Evolutionary conservation across 768 basidiomycete species (phyloP).

Genomic region (Vararia minispora): DNA sequence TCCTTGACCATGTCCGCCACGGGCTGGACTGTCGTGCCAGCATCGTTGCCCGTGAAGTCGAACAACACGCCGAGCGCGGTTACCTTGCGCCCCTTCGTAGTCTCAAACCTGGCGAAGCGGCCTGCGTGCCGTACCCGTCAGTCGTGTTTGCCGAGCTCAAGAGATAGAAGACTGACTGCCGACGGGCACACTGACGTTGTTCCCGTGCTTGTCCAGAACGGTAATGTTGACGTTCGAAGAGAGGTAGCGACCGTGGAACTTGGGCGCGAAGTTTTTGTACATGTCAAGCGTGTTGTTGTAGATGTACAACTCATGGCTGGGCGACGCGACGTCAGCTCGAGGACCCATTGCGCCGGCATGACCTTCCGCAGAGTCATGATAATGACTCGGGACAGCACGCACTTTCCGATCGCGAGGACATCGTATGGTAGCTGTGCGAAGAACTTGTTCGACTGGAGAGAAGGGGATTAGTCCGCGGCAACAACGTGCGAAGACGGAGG

Average conservation of each 20-base stretch:
- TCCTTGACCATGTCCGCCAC: conserved; percentile 73
- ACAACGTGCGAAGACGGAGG: not conserved
- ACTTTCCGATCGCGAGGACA: conserved; percentile 78
- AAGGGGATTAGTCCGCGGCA: not conserved
- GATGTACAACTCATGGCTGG: conserved; percentile 73
- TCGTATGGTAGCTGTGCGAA: conserved; percentile 70
- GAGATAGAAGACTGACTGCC: conserved; percentile 29
- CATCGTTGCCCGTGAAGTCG: conserved; percentile 62
- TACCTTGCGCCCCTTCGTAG: conserved; percentile 62
- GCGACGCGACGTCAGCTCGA: not conserved
- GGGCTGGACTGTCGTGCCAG: conserved; percentile 64
- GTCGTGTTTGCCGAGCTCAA: too few relatives aligned
- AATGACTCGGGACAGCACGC: conserved; percentile 24
- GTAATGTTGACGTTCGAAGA: conserved; percentile 86
- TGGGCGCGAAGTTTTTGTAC: conserved; percentile 57
- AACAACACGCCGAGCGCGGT: conserved; percentile 75
- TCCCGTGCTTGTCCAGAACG: conserved; percentile 29
- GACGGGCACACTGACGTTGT: conserved; percentile 29
- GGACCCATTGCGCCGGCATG: not conserved
- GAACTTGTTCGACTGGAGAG: conserved; percentile 57
- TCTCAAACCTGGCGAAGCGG: conserved; percentile 63
- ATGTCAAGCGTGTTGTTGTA: conserved; percentile 60
- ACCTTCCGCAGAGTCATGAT: not conserved
- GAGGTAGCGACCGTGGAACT: conserved; percentile 62
- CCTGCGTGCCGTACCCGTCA: conserved; percentile 23